Base-by-base conservation (phyloP, 306 rosid species). In the Betula pendula region DNA sequence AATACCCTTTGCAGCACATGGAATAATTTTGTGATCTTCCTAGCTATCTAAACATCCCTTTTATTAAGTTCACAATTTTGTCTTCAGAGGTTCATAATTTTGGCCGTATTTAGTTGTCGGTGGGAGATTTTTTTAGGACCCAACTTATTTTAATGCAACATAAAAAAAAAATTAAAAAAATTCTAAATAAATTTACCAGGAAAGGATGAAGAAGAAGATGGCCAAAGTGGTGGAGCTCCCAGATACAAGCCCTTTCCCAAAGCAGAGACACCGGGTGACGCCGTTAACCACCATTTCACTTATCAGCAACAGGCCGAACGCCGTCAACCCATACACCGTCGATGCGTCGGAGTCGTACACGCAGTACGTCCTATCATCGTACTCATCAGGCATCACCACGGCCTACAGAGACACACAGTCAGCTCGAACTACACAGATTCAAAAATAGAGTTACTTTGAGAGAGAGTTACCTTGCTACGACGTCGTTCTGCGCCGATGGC, bases 401-500 rank as follows among this genome's bases (percentile, higher is more conserved):
- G 92, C 99, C 99, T 95, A 77, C 62, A 48, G 45, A 73, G n/a
- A 12, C 2, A 2, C 20, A 58, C 14, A 22, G 5, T 20, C 0
- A 13, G 51, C 16, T 6, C 43, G 25, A 49, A 49, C 25, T 52
- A 22, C 67, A 35, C 35, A 60, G 49, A 22, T n/a, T n/a, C n/a
- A n/a, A n/a, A n/a, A n/a, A n/a, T n/a, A n/a, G n/a, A n/a, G n/a
- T n/a, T n/a, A n/a, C n/a, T n/a, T n/a, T n/a, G 66, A 52, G 31
- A 14, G 56, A 49, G 9, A 31, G 47, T n/a, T 80, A 90, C 97
- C 79, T 59, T 47, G 81, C 92, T 92, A 70, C 99, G 96, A 71
- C 97, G 97, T 29, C 88, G 87, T 83, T 95, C 99, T 45, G 97
- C 99, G 13, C 97, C 99, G 11, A 95, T 69, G 70, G 99, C 96